Percentiles rank a stretch among this genome's conserved stretches.
Evolutionary conservation across 306 rosid genomes (phyloP).

Genomic region (Prinsepia uniflora): DNA sequence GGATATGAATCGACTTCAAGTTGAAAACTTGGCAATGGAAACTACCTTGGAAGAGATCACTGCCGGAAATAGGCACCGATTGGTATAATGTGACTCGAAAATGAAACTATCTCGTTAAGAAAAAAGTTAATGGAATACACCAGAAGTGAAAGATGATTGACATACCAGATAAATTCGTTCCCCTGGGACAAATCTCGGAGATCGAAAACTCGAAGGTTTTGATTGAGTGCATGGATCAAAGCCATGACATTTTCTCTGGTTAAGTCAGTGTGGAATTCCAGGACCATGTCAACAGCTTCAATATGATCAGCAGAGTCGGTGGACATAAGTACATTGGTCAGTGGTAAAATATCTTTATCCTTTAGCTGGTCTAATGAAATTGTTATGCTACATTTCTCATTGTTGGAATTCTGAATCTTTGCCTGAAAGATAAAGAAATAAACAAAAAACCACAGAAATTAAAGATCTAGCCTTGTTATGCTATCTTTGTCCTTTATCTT

Average conservation of each 20-base stretch:
- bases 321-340: slow-evolving; percentile 46
- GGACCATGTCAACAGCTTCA: slow-evolving; percentile 55
- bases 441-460: background rate
- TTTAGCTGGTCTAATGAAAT: slow-evolving; percentile 52
- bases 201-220: slow-evolving; percentile 68
- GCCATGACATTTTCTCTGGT: slow-evolving; percentile 48
- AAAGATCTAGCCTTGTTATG: too few relatives aligned
- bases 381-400: slow-evolving; percentile 41
- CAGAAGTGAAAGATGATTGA: slow-evolving; percentile 1
- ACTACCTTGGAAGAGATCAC: slow-evolving; percentile 62
- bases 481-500: too few relatives aligned
- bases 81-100: background rate
- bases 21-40: slow-evolving; percentile 68
- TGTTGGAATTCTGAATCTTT: slow-evolving; percentile 37
- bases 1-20: slow-evolving; percentile 54
- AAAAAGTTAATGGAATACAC: background rate
- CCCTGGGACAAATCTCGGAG: slow-evolving; percentile 51
- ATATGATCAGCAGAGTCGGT: slow-evolving; percentile 41
- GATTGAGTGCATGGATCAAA: slow-evolving; percentile 53
- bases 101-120: too few relatives aligned
- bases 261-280: slow-evolving; percentile 43
- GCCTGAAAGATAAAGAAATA: slow-evolving; percentile 36
- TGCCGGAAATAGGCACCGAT: background rate
- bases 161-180: slow-evolving; percentile 59
- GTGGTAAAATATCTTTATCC: slow-evolving; percentile 57